Evolutionary conservation across 202 grass and related monocot genomes (phyloP), one percentile per base, ranked within the genome.

Genomic region (Dendrocalamus latiflorus): DNA sequence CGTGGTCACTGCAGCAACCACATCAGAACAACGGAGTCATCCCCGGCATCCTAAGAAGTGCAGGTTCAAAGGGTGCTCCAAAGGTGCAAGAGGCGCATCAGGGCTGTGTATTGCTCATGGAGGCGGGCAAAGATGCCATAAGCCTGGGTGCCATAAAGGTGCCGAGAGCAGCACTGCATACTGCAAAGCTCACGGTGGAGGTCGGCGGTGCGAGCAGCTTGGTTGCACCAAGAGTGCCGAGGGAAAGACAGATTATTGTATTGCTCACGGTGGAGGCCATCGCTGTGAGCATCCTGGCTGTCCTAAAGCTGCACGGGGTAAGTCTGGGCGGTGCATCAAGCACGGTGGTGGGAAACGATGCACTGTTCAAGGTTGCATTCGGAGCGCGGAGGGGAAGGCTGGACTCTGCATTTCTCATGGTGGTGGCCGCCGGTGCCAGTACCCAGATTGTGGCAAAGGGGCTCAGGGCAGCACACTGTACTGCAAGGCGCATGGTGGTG

Each of bases 401-500:
- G 89, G 92, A n/a, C 54, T 94, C 9, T 94, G 92, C 76, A 91
- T 94, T 77, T 94, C 92, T 61, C 92, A 94, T 84, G 92, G 92
- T 26, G 92, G 92, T 48, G 92, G 92, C 14, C 86, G 92, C 7
- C 83, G 92, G 16, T 94, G 92, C 42, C 92, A 89, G 55, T 89
- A 87, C 47, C 83, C 92, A 1, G 80, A 91, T 16, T 94, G 92
- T 33, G 47, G n/a, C n/a, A n/a, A n/a, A n/a, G n/a, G n/a, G n/a
- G n/a, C n/a, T n/a, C n/a, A n/a, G n/a, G n/a, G n/a, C n/a, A n/a
- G n/a, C n/a, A n/a, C n/a, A n/a, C n/a, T n/a, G n/a, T n/a, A n/a
- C n/a, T n/a, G n/a, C n/a, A n/a, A n/a, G n/a, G n/a, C n/a, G n/a
- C n/a, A n/a, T n/a, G n/a, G n/a, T n/a, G n/a, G n/a, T n/a, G n/a